phyloP scores from a whole-genome alignment of 768 basidiomycete genomes.

The Rhodotorula toruloides region DNA sequence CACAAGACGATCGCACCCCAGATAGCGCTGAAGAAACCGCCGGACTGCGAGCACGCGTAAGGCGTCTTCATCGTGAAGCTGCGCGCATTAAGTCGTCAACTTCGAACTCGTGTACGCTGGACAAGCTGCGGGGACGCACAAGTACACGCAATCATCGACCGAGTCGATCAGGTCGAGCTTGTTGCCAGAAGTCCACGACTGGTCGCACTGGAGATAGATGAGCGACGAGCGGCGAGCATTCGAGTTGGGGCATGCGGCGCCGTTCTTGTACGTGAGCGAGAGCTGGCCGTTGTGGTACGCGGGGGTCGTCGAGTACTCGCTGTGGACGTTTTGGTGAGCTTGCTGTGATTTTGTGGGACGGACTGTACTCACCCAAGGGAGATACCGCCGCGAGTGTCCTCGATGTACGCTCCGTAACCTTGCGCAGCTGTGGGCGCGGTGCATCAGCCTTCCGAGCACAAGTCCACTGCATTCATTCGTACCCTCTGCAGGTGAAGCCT shows the following conservation, averaged over 20 bases:
- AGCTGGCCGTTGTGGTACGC: slow-evolving; percentile 32
- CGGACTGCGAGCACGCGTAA: slow-evolving; percentile 12
- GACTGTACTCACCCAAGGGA: slow-evolving; percentile 16
- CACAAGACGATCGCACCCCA: slow-evolving; percentile 21
- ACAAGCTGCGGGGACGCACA: background rate
- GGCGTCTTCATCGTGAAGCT: slow-evolving; percentile 33
- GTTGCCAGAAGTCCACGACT: slow-evolving; percentile 17
- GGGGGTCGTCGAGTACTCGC: slow-evolving; percentile 18
- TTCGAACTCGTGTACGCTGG: background rate
- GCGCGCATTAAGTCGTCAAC: background rate
- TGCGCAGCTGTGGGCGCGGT: slow-evolving; percentile 14
- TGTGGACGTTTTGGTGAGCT: background rate
- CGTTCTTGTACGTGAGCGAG: slow-evolving; percentile 30
- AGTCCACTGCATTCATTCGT: too few relatives aligned
- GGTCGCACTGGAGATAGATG: slow-evolving; percentile 33
- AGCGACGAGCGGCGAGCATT: slow-evolving; percentile 18
- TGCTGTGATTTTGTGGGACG: background rate
- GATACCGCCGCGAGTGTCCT: slow-evolving; percentile 27
- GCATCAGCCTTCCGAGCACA: background rate
- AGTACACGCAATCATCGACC: slow-evolving; percentile 31
- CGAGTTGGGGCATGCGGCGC: slow-evolving; percentile 21
- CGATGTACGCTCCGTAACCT: slow-evolving; percentile 23
- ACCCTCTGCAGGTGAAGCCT: background rate
- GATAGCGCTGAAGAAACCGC: slow-evolving; percentile 22
- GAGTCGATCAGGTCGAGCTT: slow-evolving; percentile 26